Evolutionary conservation across 1,139 yeast genomes (phyloP), one percentile per base, ranked within the genome.

Genomic region (Protomyces pachydermus): DNA sequence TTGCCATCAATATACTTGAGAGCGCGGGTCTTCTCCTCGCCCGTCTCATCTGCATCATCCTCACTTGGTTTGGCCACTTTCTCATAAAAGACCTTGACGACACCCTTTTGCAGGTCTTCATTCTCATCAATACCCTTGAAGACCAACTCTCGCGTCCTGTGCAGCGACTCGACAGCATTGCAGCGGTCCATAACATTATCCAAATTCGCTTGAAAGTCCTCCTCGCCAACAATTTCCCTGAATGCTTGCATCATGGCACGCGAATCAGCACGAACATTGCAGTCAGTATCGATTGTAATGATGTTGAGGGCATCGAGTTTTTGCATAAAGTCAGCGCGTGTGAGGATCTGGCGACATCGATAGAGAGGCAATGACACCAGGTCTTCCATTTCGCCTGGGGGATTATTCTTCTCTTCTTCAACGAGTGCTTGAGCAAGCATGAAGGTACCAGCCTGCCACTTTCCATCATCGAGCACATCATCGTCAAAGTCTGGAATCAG

Each of bases 161-260:
- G 87, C 64, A 88, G 77, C 0, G 90, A 82, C 74, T 88, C 96
- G 64, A 88, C 88, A 50, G 85, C 93, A 9, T 83, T 81, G 1
- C 88, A 88, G 64, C 96, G 77, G 65, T 85, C 84, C n/a, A 84
- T 76, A 0, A 95, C 86, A 66, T 87, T 89, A 18, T 81, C 80
- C 46, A 88, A 75, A n/a, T 88, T 76, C 65, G 84, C 82, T 64
- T 86, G 86, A 70, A 88, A 88, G 23, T 85, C 87, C 0, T 89
- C 88, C 74, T 84, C 85, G 1, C 83, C 76, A 0, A 87, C 87
- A 63, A 88, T 86, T 71, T 88, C 95, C 67, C 87, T 84, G 73
- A 88, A 88, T 1, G 93, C 95, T 70, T 91, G 81, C 95, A 88
- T 87, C 95, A 88, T 88, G 1, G 95, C 91, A 1, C 87, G 87